phyloP scores from a whole-genome alignment of 805 yeast genomes.

The Schizosaccharomyces japonicus region DNA sequence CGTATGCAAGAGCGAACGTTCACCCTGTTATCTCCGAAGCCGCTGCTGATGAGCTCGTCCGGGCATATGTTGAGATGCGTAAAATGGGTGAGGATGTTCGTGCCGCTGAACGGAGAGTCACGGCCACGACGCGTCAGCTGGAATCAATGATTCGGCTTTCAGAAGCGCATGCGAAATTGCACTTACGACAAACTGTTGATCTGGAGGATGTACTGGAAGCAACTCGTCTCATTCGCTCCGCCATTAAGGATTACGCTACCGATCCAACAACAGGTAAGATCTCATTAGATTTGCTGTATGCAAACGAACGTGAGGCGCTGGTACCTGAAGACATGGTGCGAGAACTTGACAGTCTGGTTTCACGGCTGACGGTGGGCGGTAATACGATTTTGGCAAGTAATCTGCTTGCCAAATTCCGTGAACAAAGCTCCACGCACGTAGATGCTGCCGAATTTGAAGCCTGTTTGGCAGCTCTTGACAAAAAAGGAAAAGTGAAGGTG shows the following conservation, averaged over 20 bases:
- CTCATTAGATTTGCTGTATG: constrained; percentile 86
- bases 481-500: constrained; percentile 44
- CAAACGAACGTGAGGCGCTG: constrained; percentile 81
- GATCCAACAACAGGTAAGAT: constrained; percentile 92
- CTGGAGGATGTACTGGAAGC: constrained; percentile 76
- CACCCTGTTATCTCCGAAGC: constrained; percentile 59
- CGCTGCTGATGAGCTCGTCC: constrained; percentile 68
- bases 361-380: constrained; percentile 14
- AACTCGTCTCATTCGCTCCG: constrained; percentile 73
- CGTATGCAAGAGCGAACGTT: constrained; percentile 70
- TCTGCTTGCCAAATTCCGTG: constrained; percentile 38
- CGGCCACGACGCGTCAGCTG: constrained; percentile 92
- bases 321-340: constrained; percentile 42
- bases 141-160: constrained; percentile 86
- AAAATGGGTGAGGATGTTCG: constrained; percentile 79
- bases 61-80: constrained; percentile 79
- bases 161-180: constrained; percentile 95
- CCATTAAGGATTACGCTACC: constrained; percentile 92
- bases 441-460: constrained; percentile 52
- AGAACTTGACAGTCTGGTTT: constrained; percentile 33
- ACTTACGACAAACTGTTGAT: constrained; percentile 47
- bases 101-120: constrained; percentile 66
- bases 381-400: constrained; percentile 34
- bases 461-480: constrained; percentile 39
- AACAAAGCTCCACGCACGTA: constrained; percentile 35